Percentiles rank a stretch among this genome's conserved stretches.
Conservation (phyloP, 2,329 filamentous ascomycete species). For the Aspergillus hiratsukae region DNA sequence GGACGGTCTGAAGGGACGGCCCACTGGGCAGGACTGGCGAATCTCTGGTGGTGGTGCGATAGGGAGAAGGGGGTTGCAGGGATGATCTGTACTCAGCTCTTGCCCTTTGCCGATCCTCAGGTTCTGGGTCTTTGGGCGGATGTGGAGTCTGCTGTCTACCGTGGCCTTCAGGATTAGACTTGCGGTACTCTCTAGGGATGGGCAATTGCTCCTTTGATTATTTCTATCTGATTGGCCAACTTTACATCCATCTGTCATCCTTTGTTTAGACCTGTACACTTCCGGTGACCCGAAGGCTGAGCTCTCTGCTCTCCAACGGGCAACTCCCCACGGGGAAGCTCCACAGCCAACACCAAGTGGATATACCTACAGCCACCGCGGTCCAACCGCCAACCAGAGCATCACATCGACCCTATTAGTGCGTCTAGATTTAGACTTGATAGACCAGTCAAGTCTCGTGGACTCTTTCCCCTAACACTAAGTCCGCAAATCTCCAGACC, state of each 20-base stretch:
- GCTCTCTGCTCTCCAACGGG: too few species aligned
- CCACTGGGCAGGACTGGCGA: constrained; percentile 58
- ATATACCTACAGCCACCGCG: neutral
- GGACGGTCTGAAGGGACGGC: constrained; percentile 50
- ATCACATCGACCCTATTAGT: neutral
- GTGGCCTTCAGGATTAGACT: neutral
- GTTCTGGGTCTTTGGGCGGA: constrained; percentile 40
- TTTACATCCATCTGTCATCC: neutral
- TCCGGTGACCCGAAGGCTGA: neutral
- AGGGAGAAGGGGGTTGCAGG: constrained; percentile 55
- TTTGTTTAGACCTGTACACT: neutral
- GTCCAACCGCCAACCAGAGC: neutral
- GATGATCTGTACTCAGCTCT: constrained; percentile 48
- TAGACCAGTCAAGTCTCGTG: neutral
- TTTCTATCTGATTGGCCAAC: neutral
- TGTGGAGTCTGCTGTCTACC: neutral
- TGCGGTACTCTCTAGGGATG: neutral
- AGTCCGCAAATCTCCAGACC: neutral
- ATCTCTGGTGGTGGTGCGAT: constrained; percentile 62
- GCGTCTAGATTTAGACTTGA: neutral
- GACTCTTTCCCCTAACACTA: neutral
- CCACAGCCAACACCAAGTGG: neutral
- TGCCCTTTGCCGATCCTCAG: constrained; percentile 46
- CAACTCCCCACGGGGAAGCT: neutral
- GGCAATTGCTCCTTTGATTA: too few species aligned